Evolutionary conservation across 2,329 filamentous ascomycete genomes (phyloP).

Genomic region (Talaromyces sp.): DNA sequence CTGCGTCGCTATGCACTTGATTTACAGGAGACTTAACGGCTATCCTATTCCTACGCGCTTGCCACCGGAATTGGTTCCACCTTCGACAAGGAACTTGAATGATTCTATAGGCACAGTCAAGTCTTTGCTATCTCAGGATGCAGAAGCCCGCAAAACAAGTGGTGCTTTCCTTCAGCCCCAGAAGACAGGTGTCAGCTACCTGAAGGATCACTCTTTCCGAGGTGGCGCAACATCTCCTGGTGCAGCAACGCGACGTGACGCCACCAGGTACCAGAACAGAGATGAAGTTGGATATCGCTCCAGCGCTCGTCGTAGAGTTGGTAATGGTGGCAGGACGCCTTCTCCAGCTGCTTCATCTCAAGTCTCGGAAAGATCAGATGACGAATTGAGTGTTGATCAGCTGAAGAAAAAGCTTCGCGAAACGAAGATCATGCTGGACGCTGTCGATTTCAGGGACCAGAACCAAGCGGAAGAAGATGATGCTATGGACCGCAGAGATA

Average conservation of each 20-base stretch:
- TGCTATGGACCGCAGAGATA: slow-evolving; percentile 81
- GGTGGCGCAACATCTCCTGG: slow-evolving; percentile 57
- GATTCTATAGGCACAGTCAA: slow-evolving; percentile 93
- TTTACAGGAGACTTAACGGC: slow-evolving; percentile 94
- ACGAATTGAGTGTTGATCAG: slow-evolving; percentile 83
- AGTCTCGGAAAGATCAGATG: slow-evolving; percentile 60
- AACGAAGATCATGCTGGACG: slow-evolving; percentile 90
- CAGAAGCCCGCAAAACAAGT: slow-evolving; percentile 81
- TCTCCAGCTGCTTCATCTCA: slow-evolving; percentile 74
- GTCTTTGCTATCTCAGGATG: slow-evolving; percentile 81
- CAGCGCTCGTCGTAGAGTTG: slow-evolving; percentile 82
- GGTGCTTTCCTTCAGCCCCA: slow-evolving; percentile 89
- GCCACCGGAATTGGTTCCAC: slow-evolving; percentile 87
- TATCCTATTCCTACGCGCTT: slow-evolving; percentile 86
- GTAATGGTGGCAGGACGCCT: slow-evolving; percentile 66
- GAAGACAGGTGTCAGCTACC: slow-evolving; percentile 95
- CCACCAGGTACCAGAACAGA: slow-evolving; percentile 94
- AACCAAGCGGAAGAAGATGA: slow-evolving; percentile 87
- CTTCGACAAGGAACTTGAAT: slow-evolving; percentile 88
- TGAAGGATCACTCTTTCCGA: slow-evolving; percentile 92
- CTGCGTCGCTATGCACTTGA: slow-evolving; percentile 97
- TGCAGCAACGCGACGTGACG: slow-evolving; percentile 74
- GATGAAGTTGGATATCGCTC: slow-evolving; percentile 92
- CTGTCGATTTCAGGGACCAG: slow-evolving; percentile 94
- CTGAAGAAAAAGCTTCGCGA: slow-evolving; percentile 89